Conservation (phyloP, 108 stramenopile species). For the Nitzschia putrida region DNA sequence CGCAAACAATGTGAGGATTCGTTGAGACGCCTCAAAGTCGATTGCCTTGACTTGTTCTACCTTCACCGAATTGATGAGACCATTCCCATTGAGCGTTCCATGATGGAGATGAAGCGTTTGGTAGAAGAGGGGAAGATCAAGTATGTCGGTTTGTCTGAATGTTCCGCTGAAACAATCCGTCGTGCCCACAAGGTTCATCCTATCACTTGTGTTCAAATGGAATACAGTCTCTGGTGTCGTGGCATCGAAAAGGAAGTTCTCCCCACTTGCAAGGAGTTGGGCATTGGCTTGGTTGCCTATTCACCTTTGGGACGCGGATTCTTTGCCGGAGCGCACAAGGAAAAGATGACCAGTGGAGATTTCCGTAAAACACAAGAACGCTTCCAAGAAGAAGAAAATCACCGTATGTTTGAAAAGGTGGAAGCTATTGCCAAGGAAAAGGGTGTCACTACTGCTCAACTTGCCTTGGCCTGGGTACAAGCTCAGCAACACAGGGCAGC, state of each 20-base stretch:
- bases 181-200: slow-evolving; percentile 13
- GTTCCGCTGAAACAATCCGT: slow-evolving; percentile 21
- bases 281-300: slow-evolving; percentile 42
- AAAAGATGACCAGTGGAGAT: slow-evolving; percentile 3
- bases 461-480: slow-evolving; percentile 41
- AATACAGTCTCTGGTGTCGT: slow-evolving; percentile 43
- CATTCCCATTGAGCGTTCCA: slow-evolving; percentile 11
- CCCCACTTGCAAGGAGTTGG: slow-evolving; percentile 40
- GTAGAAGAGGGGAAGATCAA: slow-evolving; percentile 41
- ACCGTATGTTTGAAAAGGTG: slow-evolving; percentile 12
- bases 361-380: slow-evolving; percentile 30
- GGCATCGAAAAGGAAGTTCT: slow-evolving; percentile 39
- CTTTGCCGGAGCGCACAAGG: slow-evolving; percentile 20
- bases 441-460: slow-evolving; percentile 34
- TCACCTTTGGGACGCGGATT: slow-evolving; percentile 35
- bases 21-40: slow-evolving; percentile 28
- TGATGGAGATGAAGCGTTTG: slow-evolving; percentile 8
- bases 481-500: slow-evolving; percentile 17
- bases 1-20: slow-evolving; percentile 2
- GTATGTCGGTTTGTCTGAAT: slow-evolving; percentile 42
- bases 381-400: slow-evolving; percentile 30
- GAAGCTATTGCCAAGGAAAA: slow-evolving; percentile 24
- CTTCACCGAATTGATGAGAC: slow-evolving; percentile 22
- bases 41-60: slow-evolving; percentile 46
- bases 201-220: slow-evolving; percentile 33